Percentiles rank a stretch among this genome's conserved stretches.
Conservation (phyloP, 192 early-diverging fungal genomes). For the Dissophora ornata region DNA sequence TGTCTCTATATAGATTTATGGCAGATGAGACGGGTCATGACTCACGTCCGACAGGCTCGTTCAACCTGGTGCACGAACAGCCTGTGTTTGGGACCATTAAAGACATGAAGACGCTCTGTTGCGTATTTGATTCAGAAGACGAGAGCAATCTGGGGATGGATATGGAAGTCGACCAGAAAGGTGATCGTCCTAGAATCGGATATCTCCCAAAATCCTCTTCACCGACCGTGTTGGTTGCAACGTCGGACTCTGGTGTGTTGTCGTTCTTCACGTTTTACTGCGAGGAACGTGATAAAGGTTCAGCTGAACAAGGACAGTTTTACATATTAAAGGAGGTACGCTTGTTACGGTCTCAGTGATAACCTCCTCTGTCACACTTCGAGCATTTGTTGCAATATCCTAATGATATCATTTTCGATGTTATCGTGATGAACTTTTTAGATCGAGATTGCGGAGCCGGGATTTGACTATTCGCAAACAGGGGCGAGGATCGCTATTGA, state of each 20-base stretch:
- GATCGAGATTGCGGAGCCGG: conserved; percentile 31
- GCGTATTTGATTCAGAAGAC: conserved; percentile 34
- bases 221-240: conserved; percentile 26
- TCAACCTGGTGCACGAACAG: conserved; percentile 46
- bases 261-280: conserved; percentile 71
- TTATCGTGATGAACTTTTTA: no score
- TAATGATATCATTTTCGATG: no score
- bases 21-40: conserved; percentile 14
- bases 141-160: background rate
- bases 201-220: conserved; percentile 29
- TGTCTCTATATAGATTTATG: conserved; percentile 26
- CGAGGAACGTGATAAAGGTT: conserved; percentile 75
- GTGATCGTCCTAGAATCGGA: conserved; percentile 12
- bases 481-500: conserved; percentile 41
- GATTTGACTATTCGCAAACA: conserved; percentile 16
- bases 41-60: conserved; percentile 25
- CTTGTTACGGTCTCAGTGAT: background rate
- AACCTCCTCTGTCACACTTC: no score
- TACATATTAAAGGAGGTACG: conserved; percentile 36
- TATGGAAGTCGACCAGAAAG: background rate
- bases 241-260: conserved; percentile 53
- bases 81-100: conserved; percentile 59
- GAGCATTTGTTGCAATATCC: no score
- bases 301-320: conserved; percentile 5
- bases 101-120: conserved; percentile 43